A percentile compares a stretch with the other conserved stretches of the same genome.
Evolutionary conservation across 768 basidiomycete species (phyloP).

Genomic region (Favolaschia claudopus): DNA sequence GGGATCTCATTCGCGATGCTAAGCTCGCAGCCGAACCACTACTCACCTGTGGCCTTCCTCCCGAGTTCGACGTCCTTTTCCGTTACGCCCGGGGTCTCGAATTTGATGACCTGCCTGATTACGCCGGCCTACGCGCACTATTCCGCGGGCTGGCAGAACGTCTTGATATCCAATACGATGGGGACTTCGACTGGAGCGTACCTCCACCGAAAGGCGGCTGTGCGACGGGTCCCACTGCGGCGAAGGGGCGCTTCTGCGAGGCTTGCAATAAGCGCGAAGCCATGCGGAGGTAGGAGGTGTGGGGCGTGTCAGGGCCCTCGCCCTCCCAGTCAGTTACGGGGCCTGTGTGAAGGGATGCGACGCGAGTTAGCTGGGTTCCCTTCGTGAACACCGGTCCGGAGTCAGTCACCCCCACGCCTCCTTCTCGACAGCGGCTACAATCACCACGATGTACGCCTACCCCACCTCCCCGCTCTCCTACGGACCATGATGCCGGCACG

Average conservation of each 20-base stretch:
- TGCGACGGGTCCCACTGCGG: background rate
- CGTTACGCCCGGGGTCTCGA: slow-evolving; percentile 82
- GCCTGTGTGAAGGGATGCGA: background rate
- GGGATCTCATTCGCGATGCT: slow-evolving; percentile 79
- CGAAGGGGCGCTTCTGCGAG: slow-evolving; percentile 28
- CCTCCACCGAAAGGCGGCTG: slow-evolving; percentile 19
- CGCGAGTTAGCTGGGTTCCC: background rate
- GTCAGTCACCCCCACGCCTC: too few relatives aligned
- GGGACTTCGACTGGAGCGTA: slow-evolving; percentile 45
- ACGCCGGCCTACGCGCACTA: slow-evolving; percentile 78
- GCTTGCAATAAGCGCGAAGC: slow-evolving; percentile 30
- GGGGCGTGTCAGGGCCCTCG: too few relatives aligned
- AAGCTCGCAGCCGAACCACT: slow-evolving; percentile 72
- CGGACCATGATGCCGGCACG: background rate
- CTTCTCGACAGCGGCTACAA: too few relatives aligned
- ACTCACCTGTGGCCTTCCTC: slow-evolving; percentile 78
- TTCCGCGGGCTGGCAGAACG: slow-evolving; percentile 68
- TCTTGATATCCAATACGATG: slow-evolving; percentile 63
- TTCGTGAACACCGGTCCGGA: too few relatives aligned
- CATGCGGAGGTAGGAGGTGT: slow-evolving; percentile 16
- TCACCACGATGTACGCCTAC: too few relatives aligned
- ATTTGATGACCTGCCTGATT: slow-evolving; percentile 91
- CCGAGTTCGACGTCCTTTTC: slow-evolving; percentile 84
- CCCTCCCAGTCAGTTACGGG: background rate
- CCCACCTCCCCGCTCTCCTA: too few relatives aligned